Evolutionary conservation across 305 asterid species (phyloP).

Genomic region (Fraxinus sp.): DNA sequence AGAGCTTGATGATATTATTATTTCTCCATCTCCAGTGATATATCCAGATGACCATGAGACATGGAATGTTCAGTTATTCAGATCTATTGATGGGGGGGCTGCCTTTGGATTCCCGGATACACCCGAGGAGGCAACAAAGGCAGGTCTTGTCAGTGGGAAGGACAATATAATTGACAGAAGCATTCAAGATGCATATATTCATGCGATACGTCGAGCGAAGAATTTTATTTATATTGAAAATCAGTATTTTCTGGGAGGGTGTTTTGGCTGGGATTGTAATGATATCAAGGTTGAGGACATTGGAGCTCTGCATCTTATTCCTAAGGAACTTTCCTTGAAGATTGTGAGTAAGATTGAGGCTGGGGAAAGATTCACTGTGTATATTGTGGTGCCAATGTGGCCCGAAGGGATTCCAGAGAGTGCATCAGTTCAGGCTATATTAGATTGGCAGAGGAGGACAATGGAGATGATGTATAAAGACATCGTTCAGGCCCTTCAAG

Average conservation of each 20-base stretch:
- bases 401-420: constrained; percentile 91
- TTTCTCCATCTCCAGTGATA: constrained; percentile 74
- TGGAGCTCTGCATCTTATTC: constrained; percentile 80
- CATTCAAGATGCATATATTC: constrained; percentile 87
- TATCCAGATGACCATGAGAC: constrained; percentile 72
- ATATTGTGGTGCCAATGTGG: constrained; percentile 91
- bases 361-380: constrained; percentile 81
- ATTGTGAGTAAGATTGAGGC: constrained; percentile 82
- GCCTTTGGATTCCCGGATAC: constrained; percentile 85
- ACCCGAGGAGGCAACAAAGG: constrained; percentile 71
- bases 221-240: constrained; percentile 81
- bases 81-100: constrained; percentile 93
- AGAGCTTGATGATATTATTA: constrained; percentile 51
- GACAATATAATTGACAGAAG: constrained; percentile 81
- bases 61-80: constrained; percentile 84
- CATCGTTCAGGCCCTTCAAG: constrained; percentile 62
- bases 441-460: constrained; percentile 87
- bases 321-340: constrained; percentile 81
- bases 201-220: constrained; percentile 84
- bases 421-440: constrained; percentile 88
- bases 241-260: constrained; percentile 77
- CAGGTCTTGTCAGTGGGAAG: constrained; percentile 85
- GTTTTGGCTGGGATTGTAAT: constrained; percentile 62
- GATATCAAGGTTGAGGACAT: constrained; percentile 81
- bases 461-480: constrained; percentile 94